phyloP scores from a whole-genome alignment of 257 asterid genomes.

The Handroanthus guayacan region DNA sequence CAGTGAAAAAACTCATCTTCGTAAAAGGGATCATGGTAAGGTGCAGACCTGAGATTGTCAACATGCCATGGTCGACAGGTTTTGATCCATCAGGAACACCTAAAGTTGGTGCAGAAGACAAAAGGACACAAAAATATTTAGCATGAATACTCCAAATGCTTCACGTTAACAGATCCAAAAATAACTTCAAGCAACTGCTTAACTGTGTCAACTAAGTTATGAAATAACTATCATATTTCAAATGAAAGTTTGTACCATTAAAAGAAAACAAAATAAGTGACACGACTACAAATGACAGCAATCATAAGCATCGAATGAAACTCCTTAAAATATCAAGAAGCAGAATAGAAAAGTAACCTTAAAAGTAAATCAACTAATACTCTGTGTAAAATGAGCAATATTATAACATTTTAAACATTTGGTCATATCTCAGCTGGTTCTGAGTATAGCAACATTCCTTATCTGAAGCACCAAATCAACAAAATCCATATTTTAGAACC shows the following conservation, averaged over 20 bases:
- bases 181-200: constrained; percentile 24
- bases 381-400: constrained; percentile 10
- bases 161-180: constrained; percentile 30
- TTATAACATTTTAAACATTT: not conserved
- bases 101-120: constrained; percentile 41
- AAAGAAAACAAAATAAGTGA: not conserved
- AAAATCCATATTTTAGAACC: constrained; percentile 18
- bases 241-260: not conserved
- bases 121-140: constrained; percentile 23
- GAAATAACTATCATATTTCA: constrained; percentile 14
- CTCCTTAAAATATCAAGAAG: constrained; percentile 16
- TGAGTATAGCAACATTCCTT: constrained; percentile 16
- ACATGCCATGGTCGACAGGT: constrained; percentile 70
- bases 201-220: constrained; percentile 23
- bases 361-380: constrained; percentile 22
- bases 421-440: constrained; percentile 10
- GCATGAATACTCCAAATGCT: constrained; percentile 23
- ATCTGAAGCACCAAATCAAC: not conserved
- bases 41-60: constrained; percentile 93
- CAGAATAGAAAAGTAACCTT: constrained; percentile 1
- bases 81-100: constrained; percentile 74
- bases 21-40: constrained; percentile 83
- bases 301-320: constrained; percentile 16
- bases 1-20: constrained; percentile 95
- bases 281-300: constrained; percentile 2